A percentile compares a stretch with the other conserved stretches of the same genome.
These are phyloP conservation scores for Trichomonas tenax DNA, from an alignment of 208 protist genomes.

Conservation along the genomic window DNA sequence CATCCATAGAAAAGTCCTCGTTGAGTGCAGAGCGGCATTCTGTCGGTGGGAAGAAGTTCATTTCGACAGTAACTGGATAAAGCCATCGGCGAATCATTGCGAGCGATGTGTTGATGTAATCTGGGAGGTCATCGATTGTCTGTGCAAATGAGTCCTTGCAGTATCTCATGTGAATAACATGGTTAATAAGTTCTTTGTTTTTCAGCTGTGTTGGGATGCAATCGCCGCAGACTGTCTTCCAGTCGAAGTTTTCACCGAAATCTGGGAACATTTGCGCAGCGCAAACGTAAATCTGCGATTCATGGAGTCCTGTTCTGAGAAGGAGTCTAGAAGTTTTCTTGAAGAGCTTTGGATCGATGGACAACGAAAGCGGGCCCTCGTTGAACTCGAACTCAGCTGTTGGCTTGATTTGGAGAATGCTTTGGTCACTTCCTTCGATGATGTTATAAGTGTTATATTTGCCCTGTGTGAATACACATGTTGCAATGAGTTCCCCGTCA, in stretches of 20 bases:
- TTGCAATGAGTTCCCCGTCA: not conserved
- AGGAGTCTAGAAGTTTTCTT: not conserved
- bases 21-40: not conserved
- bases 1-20: not conserved
- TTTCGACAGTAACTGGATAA: not conserved
- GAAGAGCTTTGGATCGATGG: not conserved
- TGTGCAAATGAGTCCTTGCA: not conserved
- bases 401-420: not conserved
- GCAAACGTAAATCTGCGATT: not conserved
- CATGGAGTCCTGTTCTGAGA: not conserved
- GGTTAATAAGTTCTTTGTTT: not conserved
- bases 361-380: not conserved
- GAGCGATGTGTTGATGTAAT: not conserved
- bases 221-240: not conserved
- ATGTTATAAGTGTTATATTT: not conserved
- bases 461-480: not conserved
- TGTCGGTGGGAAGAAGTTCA: not conserved
- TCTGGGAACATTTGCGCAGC: not conserved
- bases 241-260: not conserved
- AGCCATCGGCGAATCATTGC: not conserved
- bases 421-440: not conserved
- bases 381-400: not conserved
- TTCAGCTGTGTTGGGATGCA: not conserved
- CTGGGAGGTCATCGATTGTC: not conserved
- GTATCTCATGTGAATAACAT: not conserved